Evolutionary conservation across 176 grass and related monocot species (phyloP).

Genomic region (Otatea glauca): DNA sequence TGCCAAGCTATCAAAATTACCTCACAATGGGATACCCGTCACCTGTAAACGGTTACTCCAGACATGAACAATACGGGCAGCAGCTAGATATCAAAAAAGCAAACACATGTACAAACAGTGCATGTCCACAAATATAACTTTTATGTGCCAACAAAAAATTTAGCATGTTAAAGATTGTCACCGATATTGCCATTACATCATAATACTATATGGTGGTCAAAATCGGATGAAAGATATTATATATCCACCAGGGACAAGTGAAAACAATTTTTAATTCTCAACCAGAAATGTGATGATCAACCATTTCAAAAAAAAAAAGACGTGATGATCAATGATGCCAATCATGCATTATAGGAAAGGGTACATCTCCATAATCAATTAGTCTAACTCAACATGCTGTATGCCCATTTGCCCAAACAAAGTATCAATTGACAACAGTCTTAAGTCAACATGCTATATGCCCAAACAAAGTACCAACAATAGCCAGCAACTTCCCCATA

Average conservation of each 20-base stretch:
- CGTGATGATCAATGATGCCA: background rate
- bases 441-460: background rate
- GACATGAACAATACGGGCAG: background rate
- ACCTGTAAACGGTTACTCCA: background rate
- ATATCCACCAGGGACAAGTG: background rate
- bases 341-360: background rate
- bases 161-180: background rate
- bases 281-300: background rate
- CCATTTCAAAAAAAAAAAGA: background rate
- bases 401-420: background rate
- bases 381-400: background rate
- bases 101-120: background rate
- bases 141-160: background rate
- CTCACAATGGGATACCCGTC: background rate
- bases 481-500: background rate
- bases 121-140: background rate
- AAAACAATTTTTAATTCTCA: background rate
- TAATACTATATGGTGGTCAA: background rate
- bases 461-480: slow-evolving; percentile 3
- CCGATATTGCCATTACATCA: background rate
- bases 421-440: background rate
- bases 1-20: background rate
- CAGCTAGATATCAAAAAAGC: background rate
- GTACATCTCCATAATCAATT: background rate
- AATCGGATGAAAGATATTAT: background rate